A percentile compares a stretch with the other conserved stretches of the same genome.
phyloP scores from a whole-genome alignment of 2,329 filamentous ascomycete species.

The Lasiodiplodia theobromae region DNA sequence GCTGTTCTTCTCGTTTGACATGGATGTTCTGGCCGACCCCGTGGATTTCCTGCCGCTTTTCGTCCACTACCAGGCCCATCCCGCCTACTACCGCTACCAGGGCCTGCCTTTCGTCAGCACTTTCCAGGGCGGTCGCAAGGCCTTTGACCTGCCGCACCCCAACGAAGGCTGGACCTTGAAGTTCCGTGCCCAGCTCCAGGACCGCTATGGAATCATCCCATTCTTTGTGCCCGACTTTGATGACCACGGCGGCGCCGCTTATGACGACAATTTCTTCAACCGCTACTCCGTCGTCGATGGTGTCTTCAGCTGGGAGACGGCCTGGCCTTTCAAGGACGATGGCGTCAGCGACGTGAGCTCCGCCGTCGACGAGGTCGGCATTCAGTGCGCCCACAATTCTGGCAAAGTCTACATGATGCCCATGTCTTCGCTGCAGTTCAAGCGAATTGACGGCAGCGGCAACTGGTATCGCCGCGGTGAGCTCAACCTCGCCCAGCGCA shows the following conservation, averaged over 20 bases:
- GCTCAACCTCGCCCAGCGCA: constrained; percentile 44
- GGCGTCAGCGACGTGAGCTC: constrained; percentile 36
- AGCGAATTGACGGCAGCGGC: constrained; percentile 42
- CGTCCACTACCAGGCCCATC: constrained; percentile 34
- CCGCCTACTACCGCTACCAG: constrained; percentile 42
- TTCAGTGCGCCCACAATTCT: constrained; percentile 39
- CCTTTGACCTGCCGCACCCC: constrained; percentile 19
- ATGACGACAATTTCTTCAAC: constrained; percentile 36
- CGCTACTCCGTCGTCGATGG: constrained; percentile 42
- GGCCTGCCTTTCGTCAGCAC: constrained; percentile 43
- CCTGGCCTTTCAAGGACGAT: constrained; percentile 38
- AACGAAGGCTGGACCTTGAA: constrained; percentile 25
- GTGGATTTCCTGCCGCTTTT: constrained; percentile 40
- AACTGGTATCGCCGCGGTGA: constrained; percentile 51
- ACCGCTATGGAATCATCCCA: constrained; percentile 36
- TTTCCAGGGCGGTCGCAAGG: constrained; percentile 40
- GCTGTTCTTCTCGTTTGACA: constrained; percentile 50
- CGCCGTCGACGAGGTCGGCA: constrained; percentile 40
- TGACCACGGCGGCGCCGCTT: constrained; percentile 30
- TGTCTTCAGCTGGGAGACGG: constrained; percentile 48
- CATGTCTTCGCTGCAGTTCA: constrained; percentile 49
- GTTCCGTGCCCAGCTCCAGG: constrained; percentile 35
- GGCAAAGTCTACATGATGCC: constrained; percentile 50
- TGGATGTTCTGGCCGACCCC: constrained; percentile 37
- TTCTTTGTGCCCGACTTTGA: constrained; percentile 45